Conservation (phyloP, 176 grass and related monocot species). For the Elaeis guineensis region DNA sequence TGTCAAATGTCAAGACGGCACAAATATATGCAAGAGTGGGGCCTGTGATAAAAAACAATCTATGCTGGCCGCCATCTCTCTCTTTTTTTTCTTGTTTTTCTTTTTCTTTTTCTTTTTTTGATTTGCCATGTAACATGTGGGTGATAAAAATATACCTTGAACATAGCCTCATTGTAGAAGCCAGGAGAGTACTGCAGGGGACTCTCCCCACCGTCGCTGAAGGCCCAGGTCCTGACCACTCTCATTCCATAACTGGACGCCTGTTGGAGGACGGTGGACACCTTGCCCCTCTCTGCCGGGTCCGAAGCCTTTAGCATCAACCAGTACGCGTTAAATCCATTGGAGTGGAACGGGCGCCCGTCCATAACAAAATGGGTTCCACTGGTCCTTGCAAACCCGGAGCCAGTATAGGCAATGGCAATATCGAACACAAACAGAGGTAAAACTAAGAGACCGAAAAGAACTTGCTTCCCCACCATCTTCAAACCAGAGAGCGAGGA, state of each 20-base stretch:
- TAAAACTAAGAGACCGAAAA: not conserved
- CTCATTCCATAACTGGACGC: conserved; percentile 42
- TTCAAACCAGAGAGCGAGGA: too few species aligned
- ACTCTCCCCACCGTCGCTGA: conserved; percentile 59
- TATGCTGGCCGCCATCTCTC: too few species aligned
- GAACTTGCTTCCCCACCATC: too few species aligned
- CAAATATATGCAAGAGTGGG: too few species aligned
- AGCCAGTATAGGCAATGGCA: not conserved
- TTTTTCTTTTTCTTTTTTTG: too few species aligned
- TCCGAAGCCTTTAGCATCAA: conserved; percentile 67
- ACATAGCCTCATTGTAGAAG: conserved; percentile 58
- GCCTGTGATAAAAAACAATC: too few species aligned
- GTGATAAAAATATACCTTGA: conserved; percentile 20
- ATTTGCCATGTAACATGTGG: not conserved
- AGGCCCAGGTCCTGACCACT: conserved; percentile 71
- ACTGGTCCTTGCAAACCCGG: conserved; percentile 35
- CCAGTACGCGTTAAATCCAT: conserved; percentile 83
- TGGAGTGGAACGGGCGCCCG: conserved; percentile 37
- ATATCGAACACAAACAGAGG: conserved; percentile 16
- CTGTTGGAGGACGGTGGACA: conserved; percentile 26
- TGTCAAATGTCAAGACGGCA: not conserved
- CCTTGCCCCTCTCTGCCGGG: conserved; percentile 40
- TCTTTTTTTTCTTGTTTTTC: too few species aligned
- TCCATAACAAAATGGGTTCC: conserved; percentile 43
- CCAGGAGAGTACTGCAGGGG: conserved; percentile 64